Percentiles rank a stretch among this genome's conserved stretches.
Conservation (phyloP, 345 rosid genomes). For the Ricinus communis region DNA sequence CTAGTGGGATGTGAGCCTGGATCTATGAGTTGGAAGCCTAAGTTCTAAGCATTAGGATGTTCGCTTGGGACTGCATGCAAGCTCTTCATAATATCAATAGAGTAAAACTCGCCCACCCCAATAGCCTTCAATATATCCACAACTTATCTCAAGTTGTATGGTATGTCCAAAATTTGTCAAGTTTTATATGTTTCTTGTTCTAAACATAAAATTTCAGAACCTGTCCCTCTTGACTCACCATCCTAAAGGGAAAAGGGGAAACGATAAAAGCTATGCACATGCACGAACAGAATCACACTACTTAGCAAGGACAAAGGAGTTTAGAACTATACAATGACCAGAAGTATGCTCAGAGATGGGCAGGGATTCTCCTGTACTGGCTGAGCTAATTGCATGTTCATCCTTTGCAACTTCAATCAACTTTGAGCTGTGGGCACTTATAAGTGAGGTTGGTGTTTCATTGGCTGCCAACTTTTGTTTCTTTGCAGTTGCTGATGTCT, state of each 20-base stretch:
- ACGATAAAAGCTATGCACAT: neutral
- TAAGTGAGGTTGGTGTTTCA: constrained; percentile 19
- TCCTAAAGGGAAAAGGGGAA: neutral
- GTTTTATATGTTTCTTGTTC: neutral
- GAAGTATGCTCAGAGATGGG: constrained; percentile 8
- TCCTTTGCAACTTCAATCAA: constrained; percentile 20
- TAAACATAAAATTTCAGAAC: neutral
- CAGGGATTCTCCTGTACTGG: constrained; percentile 23
- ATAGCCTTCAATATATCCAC: neutral
- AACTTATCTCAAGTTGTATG: neutral
- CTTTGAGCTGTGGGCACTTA: constrained; percentile 27
- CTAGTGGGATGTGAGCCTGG: neutral
- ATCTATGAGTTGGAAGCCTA: neutral
- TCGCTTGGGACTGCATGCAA: neutral
- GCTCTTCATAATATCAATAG: neutral
- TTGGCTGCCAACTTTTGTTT: constrained; percentile 27
- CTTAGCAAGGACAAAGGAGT: neutral
- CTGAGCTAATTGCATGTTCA: constrained; percentile 25
- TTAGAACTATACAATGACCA: constrained; percentile 23
- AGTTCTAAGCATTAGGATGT: constrained; percentile 6
- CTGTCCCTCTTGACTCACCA: neutral
- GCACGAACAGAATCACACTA: constrained; percentile 1
- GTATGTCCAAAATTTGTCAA: neutral
- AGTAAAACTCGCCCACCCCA: neutral
- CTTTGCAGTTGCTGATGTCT: constrained; percentile 38